Conservation (phyloP, 257 asterid species). For the Solanum arcanum region DNA sequence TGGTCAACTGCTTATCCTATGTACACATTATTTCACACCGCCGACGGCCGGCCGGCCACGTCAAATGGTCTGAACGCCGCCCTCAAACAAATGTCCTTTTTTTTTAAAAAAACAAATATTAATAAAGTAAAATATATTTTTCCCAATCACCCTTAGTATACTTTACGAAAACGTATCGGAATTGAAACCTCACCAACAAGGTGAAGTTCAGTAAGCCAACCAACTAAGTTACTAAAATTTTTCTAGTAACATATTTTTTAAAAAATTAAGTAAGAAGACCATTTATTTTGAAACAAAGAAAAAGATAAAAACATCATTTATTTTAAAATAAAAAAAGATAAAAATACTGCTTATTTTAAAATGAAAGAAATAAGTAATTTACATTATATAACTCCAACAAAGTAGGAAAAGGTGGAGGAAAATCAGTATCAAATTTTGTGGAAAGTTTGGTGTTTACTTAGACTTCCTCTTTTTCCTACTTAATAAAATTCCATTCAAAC, state of each 20-base stretch:
- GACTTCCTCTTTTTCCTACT: background rate
- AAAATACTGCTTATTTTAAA: too few relatives aligned
- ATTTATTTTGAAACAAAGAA: background rate
- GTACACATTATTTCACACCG: background rate
- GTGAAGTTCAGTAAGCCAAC: background rate
- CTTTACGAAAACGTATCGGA: background rate
- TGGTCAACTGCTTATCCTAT: background rate
- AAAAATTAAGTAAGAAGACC: background rate
- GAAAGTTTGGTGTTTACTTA: background rate
- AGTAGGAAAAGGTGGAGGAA: background rate
- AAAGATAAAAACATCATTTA: background rate
- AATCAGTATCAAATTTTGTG: background rate
- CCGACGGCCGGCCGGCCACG: background rate
- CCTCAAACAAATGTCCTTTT: background rate
- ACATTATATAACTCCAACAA: background rate
- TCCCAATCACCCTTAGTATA: background rate
- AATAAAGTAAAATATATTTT: background rate
- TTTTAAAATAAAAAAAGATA: background rate
- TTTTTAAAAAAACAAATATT: too few relatives aligned
- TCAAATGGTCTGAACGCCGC: background rate
- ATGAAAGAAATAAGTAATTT: background rate
- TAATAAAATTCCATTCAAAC: background rate
- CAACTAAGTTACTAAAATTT: background rate
- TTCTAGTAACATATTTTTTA: background rate
- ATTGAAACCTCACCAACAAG: background rate